Base-by-base conservation (phyloP, 2,329 filamentous ascomycete species). In the Ceratocystis ficicola region DNA sequence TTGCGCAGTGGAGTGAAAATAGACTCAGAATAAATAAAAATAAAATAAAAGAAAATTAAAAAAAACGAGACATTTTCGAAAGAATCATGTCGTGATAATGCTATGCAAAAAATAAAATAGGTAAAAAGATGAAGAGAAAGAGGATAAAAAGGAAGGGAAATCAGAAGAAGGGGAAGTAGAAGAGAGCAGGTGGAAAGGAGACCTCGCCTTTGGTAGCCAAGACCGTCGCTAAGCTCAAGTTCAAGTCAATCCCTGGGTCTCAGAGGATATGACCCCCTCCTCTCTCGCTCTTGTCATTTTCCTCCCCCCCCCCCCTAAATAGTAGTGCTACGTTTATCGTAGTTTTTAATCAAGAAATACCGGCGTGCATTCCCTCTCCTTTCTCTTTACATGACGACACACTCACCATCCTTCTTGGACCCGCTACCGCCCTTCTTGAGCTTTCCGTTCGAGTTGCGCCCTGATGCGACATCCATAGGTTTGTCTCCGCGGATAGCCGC, bases 401-500 rank as follows among this genome's bases (percentile, higher is more conserved):
- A 85, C 64, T 83, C 80, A 15, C 66, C 64, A 28, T 68, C 66
- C 64, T 68, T 68, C 61, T 68, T 68, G 12, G 63, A 52, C 8
- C 44, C 50, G 5, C 44, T 78, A 65, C 77, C 78, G 32, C 70
- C 75, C 72, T 83, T 84, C 72, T 76, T 77, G 69, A 80, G 76
- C 71, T 83, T 84, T 67, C 75, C 76, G 69, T 74, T 78, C 41
- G 78, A 77, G 44, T 22, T 41, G 4, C 80, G 76, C n/a, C 81
- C 75, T 28, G 66, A 44, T 12, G 75, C 81, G 15, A 82, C 80
- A 7, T 83, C 81, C 80, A 83, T 83, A 0, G 81, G 79, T 1
- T 75, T 80, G 5, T 80, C 71, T 28, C 81, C 82, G 69, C 79
- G 83, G 36, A 92, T 88, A 10, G 94, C 93, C 7, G 89, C 88